Evolutionary conservation across 2,329 filamentous ascomycete species (phyloP).

Genomic region (Volutella citrinella): DNA sequence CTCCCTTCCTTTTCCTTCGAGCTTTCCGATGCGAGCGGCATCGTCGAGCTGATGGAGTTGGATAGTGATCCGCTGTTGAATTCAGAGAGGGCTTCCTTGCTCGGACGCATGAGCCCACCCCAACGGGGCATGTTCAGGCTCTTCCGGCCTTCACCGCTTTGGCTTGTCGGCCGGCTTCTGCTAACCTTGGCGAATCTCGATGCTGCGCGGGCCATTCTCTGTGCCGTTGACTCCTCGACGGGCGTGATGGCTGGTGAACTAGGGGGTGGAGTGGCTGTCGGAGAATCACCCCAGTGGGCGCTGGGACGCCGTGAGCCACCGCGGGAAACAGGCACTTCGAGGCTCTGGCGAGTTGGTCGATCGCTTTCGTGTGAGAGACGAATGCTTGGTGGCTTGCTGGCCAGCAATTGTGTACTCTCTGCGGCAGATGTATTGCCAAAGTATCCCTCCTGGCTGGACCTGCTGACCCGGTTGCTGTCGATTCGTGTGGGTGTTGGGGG

Average conservation of each 20-base stretch:
- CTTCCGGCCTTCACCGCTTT: constrained; percentile 56
- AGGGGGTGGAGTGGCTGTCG: constrained; percentile 34
- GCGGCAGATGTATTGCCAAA: constrained; percentile 23
- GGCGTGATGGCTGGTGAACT: constrained; percentile 42
- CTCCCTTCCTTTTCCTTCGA: constrained; percentile 16
- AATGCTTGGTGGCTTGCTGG: constrained; percentile 45
- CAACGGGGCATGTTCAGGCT: constrained; percentile 57
- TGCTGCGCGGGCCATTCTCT: constrained; percentile 56
- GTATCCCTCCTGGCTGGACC: constrained; percentile 18
- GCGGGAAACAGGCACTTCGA: constrained; percentile 41
- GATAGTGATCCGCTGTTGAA: too few species aligned
- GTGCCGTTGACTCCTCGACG: constrained; percentile 51
- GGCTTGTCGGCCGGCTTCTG: constrained; percentile 56
- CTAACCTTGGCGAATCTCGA: constrained; percentile 48
- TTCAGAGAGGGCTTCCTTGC: constrained; percentile 48
- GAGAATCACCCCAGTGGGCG: constrained; percentile 46
- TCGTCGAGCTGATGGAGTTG: constrained; percentile 24
- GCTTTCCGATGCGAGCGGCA: constrained; percentile 21
- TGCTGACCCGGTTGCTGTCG: constrained; percentile 14
- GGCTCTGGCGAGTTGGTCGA: constrained; percentile 44
- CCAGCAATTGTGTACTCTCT: constrained; percentile 14
- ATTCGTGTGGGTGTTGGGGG: constrained; percentile 22
- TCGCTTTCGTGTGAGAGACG: constrained; percentile 57
- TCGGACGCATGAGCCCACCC: constrained; percentile 48
- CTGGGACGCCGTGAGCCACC: constrained; percentile 48